Percentiles rank a stretch among this genome's conserved stretches.
Evolutionary conservation across 163 green algal genomes (phyloP).

Genomic region (Scenedesmus sp.): DNA sequence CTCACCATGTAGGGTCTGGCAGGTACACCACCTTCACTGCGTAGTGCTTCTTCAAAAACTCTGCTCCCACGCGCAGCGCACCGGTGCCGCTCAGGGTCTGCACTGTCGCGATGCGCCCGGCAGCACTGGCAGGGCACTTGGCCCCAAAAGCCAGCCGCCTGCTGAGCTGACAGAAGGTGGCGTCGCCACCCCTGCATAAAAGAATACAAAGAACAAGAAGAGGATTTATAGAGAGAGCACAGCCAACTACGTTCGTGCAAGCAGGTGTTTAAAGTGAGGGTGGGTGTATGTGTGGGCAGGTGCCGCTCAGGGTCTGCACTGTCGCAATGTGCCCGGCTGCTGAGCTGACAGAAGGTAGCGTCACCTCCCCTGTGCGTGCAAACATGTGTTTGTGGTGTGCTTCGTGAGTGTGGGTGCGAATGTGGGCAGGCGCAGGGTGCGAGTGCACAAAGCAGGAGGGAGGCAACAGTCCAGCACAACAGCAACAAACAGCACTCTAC

Average conservation of each 20-base stretch:
- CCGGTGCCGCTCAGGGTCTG: conserved; percentile 82
- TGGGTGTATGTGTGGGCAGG: background rate
- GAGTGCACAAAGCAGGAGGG: too few relatives aligned
- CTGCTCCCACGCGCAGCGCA: conserved; percentile 65
- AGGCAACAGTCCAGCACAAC: too few relatives aligned
- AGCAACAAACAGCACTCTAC: too few relatives aligned
- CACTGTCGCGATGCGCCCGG: conserved; percentile 67
- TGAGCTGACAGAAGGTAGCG: background rate
- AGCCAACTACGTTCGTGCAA: too few relatives aligned
- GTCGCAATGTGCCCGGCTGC: background rate
- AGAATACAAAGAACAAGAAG: background rate
- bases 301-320: background rate
- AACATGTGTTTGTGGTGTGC: background rate
- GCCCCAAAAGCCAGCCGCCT: conserved; percentile 74
- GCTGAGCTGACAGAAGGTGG: conserved; percentile 65
- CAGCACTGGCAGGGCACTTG: conserved; percentile 52
- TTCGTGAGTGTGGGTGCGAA: too few relatives aligned
- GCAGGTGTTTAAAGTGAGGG: too few relatives aligned
- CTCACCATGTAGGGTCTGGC: conserved; percentile 76
- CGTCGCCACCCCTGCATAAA: background rate
- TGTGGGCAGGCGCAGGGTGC: too few relatives aligned
- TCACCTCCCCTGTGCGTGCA: background rate
- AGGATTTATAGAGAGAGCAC: too few relatives aligned
- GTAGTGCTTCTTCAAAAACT: conserved; percentile 76
- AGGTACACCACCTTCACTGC: conserved; percentile 67